Conservation (phyloP, 495 filamentous ascomycete genomes). For the Cercophora newfieldiana region DNA sequence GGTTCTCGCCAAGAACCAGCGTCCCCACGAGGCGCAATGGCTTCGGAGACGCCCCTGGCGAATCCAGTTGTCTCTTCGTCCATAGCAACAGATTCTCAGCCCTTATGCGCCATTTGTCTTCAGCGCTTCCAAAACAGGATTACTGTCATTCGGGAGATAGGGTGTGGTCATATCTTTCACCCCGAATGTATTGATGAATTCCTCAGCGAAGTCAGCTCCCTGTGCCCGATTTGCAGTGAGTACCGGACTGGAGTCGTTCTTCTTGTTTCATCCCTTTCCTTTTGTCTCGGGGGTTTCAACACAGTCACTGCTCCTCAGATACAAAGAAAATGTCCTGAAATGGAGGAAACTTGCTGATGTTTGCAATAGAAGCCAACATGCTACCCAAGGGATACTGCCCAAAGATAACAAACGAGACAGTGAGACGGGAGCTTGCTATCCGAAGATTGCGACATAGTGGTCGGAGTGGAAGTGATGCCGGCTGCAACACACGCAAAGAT, state of each 20-base stretch:
- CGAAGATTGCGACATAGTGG: constrained; percentile 42
- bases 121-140: constrained; percentile 69
- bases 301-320: no score
- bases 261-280: no score
- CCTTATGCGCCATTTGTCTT: constrained; percentile 81
- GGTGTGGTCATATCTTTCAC: constrained; percentile 90
- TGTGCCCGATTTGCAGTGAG: constrained; percentile 92
- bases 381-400: constrained; percentile 67
- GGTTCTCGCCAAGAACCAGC: no score
- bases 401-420: constrained; percentile 79
- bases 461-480: background rate
- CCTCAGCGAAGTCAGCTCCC: constrained; percentile 65
- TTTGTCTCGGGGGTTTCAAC: no score
- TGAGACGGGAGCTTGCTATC: constrained; percentile 65
- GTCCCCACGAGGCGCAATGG: no score
- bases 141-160: constrained; percentile 77
- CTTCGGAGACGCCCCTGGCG: background rate
- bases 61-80: constrained; percentile 17
- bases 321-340: no score
- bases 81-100: constrained; percentile 59
- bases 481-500: no score
- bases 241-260: no score
- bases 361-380: constrained; percentile 70
- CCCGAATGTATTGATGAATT: constrained; percentile 84
- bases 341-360: no score